Evolutionary conservation across 2,329 filamentous ascomycete species (phyloP).

Genomic region (Cercospora zeina): DNA sequence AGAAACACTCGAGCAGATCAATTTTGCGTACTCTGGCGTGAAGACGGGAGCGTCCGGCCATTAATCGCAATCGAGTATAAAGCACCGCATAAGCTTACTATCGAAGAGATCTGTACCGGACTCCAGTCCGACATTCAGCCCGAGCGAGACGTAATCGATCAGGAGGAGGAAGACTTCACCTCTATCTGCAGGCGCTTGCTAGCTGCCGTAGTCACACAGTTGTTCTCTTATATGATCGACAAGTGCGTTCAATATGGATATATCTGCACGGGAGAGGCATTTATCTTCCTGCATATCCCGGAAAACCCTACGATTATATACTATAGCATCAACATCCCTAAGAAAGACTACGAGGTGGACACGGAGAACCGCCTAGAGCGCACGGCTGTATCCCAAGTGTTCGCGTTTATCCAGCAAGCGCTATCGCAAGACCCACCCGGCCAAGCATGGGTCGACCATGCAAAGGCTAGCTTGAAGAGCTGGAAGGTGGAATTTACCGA

Average conservation of each 20-base stretch:
- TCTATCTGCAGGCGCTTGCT: conserved; percentile 18
- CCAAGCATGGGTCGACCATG: conserved; percentile 8
- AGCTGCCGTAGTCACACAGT: conserved; percentile 19
- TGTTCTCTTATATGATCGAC: conserved; percentile 24
- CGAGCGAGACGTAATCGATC: conserved; percentile 19
- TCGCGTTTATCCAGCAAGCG: conserved; percentile 17
- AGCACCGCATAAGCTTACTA: not conserved
- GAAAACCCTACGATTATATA: conserved; percentile 7
- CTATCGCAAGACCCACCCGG: not conserved
- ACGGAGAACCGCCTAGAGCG: conserved; percentile 7
- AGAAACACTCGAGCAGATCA: not conserved
- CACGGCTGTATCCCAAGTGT: conserved; percentile 16
- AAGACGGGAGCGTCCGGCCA: not conserved
- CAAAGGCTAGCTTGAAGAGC: not conserved
- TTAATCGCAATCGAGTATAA: not conserved
- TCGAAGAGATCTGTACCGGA: not conserved
- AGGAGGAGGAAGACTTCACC: conserved; percentile 6
- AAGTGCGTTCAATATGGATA: conserved; percentile 18
- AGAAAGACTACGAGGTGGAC: conserved; percentile 5
- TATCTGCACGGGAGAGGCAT: conserved; percentile 19
- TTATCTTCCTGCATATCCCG: conserved; percentile 15
- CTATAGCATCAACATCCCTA: conserved; percentile 4
- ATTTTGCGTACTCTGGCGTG: not conserved
- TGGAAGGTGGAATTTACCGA: conserved; percentile 15
- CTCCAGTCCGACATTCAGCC: not conserved